Evolutionary conservation across 441 rosid genomes (phyloP).

Genomic region (Kokia cookei): DNA sequence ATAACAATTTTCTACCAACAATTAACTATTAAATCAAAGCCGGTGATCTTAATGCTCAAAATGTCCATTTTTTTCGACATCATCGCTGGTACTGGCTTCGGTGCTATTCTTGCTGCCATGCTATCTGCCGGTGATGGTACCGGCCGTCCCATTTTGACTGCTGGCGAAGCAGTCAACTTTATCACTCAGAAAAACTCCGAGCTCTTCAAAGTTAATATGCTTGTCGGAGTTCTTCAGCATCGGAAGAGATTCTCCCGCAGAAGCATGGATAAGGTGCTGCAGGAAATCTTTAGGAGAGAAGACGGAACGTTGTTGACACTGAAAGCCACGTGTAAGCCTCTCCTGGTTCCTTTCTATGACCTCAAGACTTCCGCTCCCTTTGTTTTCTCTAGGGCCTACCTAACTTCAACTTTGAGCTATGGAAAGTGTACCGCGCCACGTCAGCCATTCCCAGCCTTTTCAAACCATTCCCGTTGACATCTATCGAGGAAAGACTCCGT

Average conservation of each 20-base stretch:
- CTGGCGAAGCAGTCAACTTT: conserved; percentile 53
- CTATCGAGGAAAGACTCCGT: conserved; percentile 72
- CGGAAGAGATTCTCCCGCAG: conserved; percentile 43
- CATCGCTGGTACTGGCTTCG: conserved; percentile 70
- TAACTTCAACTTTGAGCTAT: conserved; percentile 83
- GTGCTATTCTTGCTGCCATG: conserved; percentile 71
- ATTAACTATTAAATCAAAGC: conserved; percentile 14
- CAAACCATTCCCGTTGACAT: conserved; percentile 56
- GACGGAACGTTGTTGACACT: conserved; percentile 61
- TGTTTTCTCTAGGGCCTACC: conserved; percentile 92
- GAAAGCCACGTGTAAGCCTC: conserved; percentile 87
- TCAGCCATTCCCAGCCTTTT: conserved; percentile 75
- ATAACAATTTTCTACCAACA: neutral
- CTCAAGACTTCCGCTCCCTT: conserved; percentile 83
- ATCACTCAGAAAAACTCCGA: conserved; percentile 36
- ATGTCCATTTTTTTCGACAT: conserved; percentile 84
- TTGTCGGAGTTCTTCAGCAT: conserved; percentile 36
- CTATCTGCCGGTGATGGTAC: conserved; percentile 64
- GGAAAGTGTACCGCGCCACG: conserved; percentile 90
- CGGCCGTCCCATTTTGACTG: conserved; percentile 62
- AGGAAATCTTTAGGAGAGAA: conserved; percentile 51
- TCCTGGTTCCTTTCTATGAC: conserved; percentile 89
- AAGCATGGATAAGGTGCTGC: conserved; percentile 66
- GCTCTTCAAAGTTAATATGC: conserved; percentile 39
- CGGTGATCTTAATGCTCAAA: conserved; percentile 58